A percentile compares a stretch with the other conserved stretches of the same genome.
Conservation (phyloP, 345 rosid species). For the Eucalyptus grandis region DNA sequence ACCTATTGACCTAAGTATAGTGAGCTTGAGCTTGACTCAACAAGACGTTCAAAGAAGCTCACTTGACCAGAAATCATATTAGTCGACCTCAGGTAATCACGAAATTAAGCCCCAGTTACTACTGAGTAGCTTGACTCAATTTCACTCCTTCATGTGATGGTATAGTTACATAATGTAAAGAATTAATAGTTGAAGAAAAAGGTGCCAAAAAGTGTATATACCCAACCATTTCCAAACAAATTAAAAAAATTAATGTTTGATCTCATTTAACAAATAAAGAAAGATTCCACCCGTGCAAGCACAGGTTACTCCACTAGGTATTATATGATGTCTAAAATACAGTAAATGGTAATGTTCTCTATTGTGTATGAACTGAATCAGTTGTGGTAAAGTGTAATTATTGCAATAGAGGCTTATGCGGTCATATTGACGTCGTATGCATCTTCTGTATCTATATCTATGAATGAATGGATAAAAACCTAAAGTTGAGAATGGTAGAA, state of each 20-base stretch:
- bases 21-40: background rate
- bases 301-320: background rate
- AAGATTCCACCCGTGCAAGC: background rate
- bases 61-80: background rate
- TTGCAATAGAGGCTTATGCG: background rate
- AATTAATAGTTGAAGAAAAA: background rate
- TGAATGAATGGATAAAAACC: too few relatives aligned
- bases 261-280: background rate
- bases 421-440: background rate
- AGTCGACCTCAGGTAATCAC: background rate
- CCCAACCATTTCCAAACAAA: background rate
- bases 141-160: background rate
- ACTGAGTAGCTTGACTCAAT: background rate
- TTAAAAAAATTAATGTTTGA: background rate
- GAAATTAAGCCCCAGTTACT: background rate
- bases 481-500: background rate
- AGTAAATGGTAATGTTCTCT: background rate
- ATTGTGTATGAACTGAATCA: background rate
- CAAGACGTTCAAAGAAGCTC: background rate
- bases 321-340: background rate
- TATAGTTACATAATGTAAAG: background rate
- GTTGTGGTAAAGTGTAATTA: background rate
- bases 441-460: background rate
- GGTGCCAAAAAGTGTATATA: background rate
- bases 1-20: background rate